Evolutionary conservation across 148 eudicot genomes (phyloP).

Genomic region (Mesembryanthemum crystallinum): DNA sequence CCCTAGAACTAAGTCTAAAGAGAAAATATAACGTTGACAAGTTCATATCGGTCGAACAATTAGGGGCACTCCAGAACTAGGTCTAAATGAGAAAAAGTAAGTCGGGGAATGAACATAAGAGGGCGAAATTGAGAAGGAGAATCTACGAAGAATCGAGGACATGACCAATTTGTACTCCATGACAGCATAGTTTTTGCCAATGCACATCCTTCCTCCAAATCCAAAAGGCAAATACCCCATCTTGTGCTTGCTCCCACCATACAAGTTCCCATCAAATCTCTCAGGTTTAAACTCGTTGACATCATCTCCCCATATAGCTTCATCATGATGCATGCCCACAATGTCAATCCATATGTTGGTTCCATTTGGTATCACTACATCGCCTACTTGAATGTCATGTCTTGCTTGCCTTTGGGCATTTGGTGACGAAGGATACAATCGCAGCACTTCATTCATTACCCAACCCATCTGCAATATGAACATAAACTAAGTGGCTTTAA

Average conservation of each 20-base stretch:
- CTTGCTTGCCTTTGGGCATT: constrained; percentile 69
- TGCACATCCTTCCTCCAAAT: constrained; percentile 92
- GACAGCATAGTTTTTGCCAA: constrained; percentile 56
- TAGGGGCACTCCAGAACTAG: constrained; percentile 59
- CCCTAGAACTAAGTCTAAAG: too few relatives aligned
- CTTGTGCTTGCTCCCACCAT: constrained; percentile 72
- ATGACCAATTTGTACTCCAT: constrained; percentile 83
- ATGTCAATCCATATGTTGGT: constrained; percentile 89
- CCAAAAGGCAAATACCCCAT: constrained; percentile 94
- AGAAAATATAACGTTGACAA: too few relatives aligned
- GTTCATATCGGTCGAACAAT: constrained; percentile 35
- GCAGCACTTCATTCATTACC: constrained; percentile 83
- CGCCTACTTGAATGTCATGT: constrained; percentile 51
- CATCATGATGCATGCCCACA: constrained; percentile 82
- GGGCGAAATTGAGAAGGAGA: constrained; percentile 62
- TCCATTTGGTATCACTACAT: constrained; percentile 49
- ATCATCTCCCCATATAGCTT: constrained; percentile 63
- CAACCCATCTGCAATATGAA: constrained; percentile 72
- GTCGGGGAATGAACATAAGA: constrained; percentile 62
- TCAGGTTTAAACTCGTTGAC: constrained; percentile 73
- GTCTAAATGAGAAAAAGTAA: constrained; percentile 67
- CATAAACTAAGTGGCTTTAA: too few relatives aligned
- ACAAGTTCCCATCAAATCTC: constrained; percentile 49
- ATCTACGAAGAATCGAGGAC: constrained; percentile 44
- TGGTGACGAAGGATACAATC: constrained; percentile 82